These are phyloP conservation scores for Cutaneotrichosporon sp. DNA, from an alignment of 1,284 basidiomycete genomes.

Conservation along the genomic window DNA sequence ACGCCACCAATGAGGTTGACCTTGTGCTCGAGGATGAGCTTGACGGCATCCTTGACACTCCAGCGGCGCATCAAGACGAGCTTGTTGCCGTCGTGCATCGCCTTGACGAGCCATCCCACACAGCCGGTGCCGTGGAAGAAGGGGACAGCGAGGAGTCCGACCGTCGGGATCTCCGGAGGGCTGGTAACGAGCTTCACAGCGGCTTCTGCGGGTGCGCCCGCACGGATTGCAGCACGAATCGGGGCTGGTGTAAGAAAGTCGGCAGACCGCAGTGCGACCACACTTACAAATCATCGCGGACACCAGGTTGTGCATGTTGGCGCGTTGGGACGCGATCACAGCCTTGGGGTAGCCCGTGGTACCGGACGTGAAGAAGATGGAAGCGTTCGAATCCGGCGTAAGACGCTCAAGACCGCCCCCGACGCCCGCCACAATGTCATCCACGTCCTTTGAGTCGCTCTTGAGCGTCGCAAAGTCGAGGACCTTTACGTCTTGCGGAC, in stretches of 20 bases:
- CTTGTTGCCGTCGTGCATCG: constrained; percentile 35
- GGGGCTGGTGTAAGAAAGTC: neutral
- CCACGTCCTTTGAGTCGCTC: neutral
- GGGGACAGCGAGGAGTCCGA: constrained; percentile 36
- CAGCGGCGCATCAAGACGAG: constrained; percentile 38
- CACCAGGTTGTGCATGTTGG: constrained; percentile 10
- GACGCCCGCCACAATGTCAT: constrained; percentile 3
- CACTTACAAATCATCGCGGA: constrained; percentile 4
- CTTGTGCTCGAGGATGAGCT: constrained; percentile 27
- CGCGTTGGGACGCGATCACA: constrained; percentile 36
- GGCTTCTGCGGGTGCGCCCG: neutral
- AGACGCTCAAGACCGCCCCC: constrained; percentile 19
- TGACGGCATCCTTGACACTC: constrained; percentile 32
- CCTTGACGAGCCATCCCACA: constrained; percentile 37
- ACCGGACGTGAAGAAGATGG: constrained; percentile 40
- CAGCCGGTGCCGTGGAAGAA: constrained; percentile 46
- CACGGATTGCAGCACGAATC: constrained; percentile 6
- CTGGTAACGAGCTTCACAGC: neutral
- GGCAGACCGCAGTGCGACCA: constrained; percentile 13
- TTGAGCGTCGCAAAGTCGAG: constrained; percentile 30
- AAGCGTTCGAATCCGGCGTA: constrained; percentile 37
- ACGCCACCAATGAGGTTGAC: constrained; percentile 42
- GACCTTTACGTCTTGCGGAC: constrained; percentile 4
- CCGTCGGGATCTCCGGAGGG: neutral
- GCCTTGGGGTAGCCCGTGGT: constrained; percentile 32